Evolutionary conservation across 768 basidiomycete genomes (phyloP).

Genomic region (Pleurotus citrinopileatus): DNA sequence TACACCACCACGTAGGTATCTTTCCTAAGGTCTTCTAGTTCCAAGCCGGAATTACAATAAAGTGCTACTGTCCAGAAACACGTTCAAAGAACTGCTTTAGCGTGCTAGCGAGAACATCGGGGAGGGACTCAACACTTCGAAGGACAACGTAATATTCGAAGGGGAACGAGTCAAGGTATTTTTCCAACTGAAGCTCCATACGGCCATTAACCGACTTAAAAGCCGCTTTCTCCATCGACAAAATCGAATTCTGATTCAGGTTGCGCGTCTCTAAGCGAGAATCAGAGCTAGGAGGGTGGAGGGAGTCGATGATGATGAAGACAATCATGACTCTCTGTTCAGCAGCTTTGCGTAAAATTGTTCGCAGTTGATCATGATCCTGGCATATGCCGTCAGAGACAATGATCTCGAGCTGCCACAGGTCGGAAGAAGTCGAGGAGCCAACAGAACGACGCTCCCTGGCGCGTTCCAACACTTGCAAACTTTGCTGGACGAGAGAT

Average conservation of each 20-base stretch:
- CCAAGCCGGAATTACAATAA: not conserved
- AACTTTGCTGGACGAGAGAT: conserved; percentile 74
- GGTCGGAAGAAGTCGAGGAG: conserved; percentile 68
- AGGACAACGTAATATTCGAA: conserved; percentile 98
- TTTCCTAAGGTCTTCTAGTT: too few relatives aligned
- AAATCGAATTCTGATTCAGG: conserved; percentile 67
- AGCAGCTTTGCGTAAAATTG: conserved; percentile 77
- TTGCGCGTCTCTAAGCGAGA: not conserved
- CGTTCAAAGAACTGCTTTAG: conserved; percentile 91
- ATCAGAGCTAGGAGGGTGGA: conserved; percentile 46
- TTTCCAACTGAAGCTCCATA: conserved; percentile 84
- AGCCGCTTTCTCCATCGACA: conserved; percentile 89
- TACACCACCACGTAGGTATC: too few relatives aligned
- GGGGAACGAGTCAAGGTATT: conserved; percentile 95
- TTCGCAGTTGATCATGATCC: conserved; percentile 83
- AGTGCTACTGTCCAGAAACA: conserved; percentile 63
- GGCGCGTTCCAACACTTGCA: conserved; percentile 72
- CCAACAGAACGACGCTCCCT: conserved; percentile 60
- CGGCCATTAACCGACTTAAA: conserved; percentile 78
- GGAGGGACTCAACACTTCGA: conserved; percentile 85
- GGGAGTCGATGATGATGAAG: conserved; percentile 92
- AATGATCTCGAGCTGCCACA: conserved; percentile 98
- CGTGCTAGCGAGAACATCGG: conserved; percentile 84
- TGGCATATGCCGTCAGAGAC: conserved; percentile 99
- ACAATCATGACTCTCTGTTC: conserved; percentile 94